These are phyloP conservation scores for Penicillium palitans DNA, from an alignment of 2,329 filamentous ascomycete genomes.

Conservation along the genomic window DNA sequence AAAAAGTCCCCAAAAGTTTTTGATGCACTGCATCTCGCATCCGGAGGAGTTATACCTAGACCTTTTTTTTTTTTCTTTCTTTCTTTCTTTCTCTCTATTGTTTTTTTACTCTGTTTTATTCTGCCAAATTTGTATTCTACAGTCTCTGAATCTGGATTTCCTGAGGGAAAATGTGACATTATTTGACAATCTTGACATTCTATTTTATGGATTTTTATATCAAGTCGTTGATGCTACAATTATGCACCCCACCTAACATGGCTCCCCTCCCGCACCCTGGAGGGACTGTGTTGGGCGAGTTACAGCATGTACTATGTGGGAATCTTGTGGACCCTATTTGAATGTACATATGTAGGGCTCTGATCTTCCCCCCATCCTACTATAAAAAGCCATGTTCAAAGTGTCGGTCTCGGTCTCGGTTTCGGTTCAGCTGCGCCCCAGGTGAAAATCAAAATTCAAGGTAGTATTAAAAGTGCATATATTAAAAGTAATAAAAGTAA, in stretches of 20 bases:
- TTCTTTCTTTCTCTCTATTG: not conserved
- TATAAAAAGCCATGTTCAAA: not conserved
- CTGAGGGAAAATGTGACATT: not conserved
- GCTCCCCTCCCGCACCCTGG: not conserved
- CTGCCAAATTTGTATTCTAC: slow-evolving; percentile 1
- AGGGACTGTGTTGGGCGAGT: not conserved
- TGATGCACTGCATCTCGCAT: slow-evolving; percentile 19
- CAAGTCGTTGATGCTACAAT: not conserved
- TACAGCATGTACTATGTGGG: not conserved
- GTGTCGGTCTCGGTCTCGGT: slow-evolving; percentile 7
- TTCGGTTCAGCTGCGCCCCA: slow-evolving; percentile 1
- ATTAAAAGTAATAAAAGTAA: not conserved
- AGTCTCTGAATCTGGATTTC: not conserved
- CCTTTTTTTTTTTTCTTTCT: slow-evolving; percentile 6
- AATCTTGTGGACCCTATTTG: not conserved
- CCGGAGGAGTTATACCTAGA: slow-evolving; percentile 14
- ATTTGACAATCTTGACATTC: not conserved
- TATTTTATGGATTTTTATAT: not conserved
- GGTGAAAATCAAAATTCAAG: not conserved
- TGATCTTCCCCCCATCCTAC: not conserved
- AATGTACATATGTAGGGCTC: not conserved
- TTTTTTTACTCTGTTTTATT: slow-evolving; percentile 1
- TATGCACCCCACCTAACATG: not conserved
- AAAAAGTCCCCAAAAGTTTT: slow-evolving; percentile 21
- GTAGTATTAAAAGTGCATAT: not conserved